Conservation (phyloP, 306 rosid species). For the Cicer cuneatum region DNA sequence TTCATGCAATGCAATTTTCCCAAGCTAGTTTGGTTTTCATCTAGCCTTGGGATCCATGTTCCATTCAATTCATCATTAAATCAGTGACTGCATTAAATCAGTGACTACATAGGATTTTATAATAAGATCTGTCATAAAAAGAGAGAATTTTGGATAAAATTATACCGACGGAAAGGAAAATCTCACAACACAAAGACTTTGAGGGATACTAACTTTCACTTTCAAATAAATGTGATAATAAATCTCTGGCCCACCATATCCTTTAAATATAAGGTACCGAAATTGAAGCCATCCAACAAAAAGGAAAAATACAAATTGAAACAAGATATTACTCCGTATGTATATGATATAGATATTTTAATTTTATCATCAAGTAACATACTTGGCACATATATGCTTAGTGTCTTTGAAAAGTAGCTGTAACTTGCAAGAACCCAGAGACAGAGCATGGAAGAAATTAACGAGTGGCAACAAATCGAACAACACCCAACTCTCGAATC, state of each 20-base stretch:
- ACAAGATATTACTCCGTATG: conserved; percentile 37
- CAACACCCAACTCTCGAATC: conserved; percentile 16
- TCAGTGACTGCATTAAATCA: no score
- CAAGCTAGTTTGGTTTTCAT: no score
- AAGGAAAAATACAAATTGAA: background rate
- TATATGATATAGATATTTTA: background rate
- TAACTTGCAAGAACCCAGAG: background rate
- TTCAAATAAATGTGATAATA: background rate
- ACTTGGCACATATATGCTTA: background rate
- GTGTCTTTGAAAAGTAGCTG: background rate
- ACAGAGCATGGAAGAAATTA: conserved; percentile 40
- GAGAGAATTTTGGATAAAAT: no score
- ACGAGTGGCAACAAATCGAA: conserved; percentile 57
- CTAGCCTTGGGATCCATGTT: no score
- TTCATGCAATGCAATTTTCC: no score
- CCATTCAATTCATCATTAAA: no score
- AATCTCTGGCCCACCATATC: conserved; percentile 47
- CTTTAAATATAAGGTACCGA: conserved; percentile 47
- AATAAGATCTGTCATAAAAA: no score
- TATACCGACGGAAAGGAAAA: no score
- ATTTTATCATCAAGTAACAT: conserved; percentile 1
- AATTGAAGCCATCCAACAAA: background rate
- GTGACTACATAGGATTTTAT: no score
- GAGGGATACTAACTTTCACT: background rate
- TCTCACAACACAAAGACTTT: no score